Percentiles rank a stretch among this genome's conserved stretches.
Evolutionary conservation across 176 grass and related monocot genomes (phyloP).

Genomic region (Pontederia crassipes): DNA sequence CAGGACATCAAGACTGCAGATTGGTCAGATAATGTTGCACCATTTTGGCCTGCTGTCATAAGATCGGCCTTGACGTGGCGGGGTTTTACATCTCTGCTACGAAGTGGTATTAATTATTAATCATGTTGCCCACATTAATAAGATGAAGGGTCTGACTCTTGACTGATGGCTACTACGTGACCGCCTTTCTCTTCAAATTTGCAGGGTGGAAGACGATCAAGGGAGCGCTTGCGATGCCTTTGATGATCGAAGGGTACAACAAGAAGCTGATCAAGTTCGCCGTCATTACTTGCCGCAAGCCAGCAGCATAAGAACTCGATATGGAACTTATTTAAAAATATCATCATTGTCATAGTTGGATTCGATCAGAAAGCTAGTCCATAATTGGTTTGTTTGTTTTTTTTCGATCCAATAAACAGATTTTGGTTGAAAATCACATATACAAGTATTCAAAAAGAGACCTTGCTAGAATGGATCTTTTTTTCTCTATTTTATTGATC

Average conservation of each 20-base stretch:
- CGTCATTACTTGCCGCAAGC: conserved; percentile 78
- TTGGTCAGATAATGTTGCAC: conserved; percentile 91
- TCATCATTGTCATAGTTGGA: no score
- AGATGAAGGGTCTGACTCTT: no score
- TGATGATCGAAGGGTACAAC: conserved; percentile 92
- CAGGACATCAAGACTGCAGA: conserved; percentile 81
- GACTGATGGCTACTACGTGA: neutral
- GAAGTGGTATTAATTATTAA: conserved; percentile 32
- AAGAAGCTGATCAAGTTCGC: conserved; percentile 88
- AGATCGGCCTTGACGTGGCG: conserved; percentile 76
- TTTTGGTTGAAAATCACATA: no score
- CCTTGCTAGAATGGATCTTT: no score
- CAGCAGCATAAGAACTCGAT: conserved; percentile 19
- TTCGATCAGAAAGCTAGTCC: no score
- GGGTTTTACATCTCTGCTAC: conserved; percentile 68
- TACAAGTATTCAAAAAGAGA: no score
- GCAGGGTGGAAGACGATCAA: conserved; percentile 95
- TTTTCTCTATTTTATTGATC: no score
- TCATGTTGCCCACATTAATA: no score
- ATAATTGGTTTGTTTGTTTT: no score
- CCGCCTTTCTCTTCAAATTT: neutral
- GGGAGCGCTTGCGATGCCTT: conserved; percentile 85
- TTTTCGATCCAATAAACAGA: no score
- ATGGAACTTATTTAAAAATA: no score
- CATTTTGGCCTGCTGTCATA: conserved; percentile 96